Evolutionary conservation across 2,329 filamentous ascomycete species (phyloP).

Genomic region (Colletotrichum scovillei): DNA sequence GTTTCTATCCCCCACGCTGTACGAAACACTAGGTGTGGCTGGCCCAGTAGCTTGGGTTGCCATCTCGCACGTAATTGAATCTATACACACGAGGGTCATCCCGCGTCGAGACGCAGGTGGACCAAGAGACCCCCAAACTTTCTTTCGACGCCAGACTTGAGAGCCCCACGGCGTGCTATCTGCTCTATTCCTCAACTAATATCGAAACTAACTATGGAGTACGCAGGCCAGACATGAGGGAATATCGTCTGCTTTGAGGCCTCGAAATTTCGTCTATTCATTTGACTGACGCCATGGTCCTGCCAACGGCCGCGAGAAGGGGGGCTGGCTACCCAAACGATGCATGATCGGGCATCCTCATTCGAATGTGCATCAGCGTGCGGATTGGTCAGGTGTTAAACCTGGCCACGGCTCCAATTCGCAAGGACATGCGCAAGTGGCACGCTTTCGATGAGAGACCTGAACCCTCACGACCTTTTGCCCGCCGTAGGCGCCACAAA

Average conservation of each 20-base stretch:
- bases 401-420: neutral
- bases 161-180: neutral
- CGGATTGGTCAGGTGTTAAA: constrained; percentile 11
- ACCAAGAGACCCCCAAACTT: constrained; percentile 35
- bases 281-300: neutral
- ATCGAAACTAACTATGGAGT: neutral
- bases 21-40: constrained; percentile 9
- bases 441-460: neutral
- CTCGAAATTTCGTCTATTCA: neutral
- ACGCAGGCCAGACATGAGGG: neutral
- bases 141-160: constrained; percentile 30
- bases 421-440: neutral
- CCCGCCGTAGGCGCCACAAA: neutral
- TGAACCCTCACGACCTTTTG: neutral
- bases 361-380: neutral
- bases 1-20: constrained; percentile 1
- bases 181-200: neutral
- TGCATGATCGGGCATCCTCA: neutral
- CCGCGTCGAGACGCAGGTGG: constrained; percentile 33
- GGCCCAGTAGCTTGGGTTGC: constrained; percentile 22
- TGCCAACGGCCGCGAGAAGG: neutral
- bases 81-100: constrained; percentile 24
- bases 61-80: constrained; percentile 21
- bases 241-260: neutral
- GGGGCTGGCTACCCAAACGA: neutral